These are phyloP conservation scores for Microsporum ferrugineum DNA, from an alignment of 2,329 filamentous ascomycete species.

Conservation along the genomic window DNA sequence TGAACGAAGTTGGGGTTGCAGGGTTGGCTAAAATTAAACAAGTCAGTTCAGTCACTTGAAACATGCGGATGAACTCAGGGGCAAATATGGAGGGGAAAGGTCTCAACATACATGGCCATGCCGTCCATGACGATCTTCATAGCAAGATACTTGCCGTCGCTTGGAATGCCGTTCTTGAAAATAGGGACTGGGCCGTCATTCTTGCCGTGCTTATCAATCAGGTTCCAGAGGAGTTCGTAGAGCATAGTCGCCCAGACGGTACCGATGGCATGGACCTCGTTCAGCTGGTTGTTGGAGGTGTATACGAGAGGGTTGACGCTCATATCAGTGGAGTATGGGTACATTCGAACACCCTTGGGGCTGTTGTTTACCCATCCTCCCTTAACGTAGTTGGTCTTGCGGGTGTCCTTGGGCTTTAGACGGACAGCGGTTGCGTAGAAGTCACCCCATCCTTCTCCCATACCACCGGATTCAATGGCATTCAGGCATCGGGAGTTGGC, in stretches of 20 bases:
- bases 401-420: slow-evolving; percentile 9
- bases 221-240: slow-evolving; percentile 12
- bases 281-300: slow-evolving; percentile 6
- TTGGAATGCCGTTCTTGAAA: slow-evolving; percentile 9
- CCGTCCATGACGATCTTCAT: slow-evolving; percentile 14
- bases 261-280: slow-evolving; percentile 9
- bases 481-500: slow-evolving; percentile 11
- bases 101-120: slow-evolving; percentile 12
- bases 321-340: slow-evolving; percentile 12
- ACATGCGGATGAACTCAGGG: background rate
- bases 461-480: slow-evolving; percentile 12
- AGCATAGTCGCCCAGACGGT: slow-evolving; percentile 12
- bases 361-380: slow-evolving; percentile 10
- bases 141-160: slow-evolving; percentile 11
- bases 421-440: slow-evolving; percentile 11
- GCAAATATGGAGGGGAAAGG: background rate
- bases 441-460: slow-evolving; percentile 14
- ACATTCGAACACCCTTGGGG: slow-evolving; percentile 8
- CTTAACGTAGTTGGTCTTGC: slow-evolving; percentile 10
- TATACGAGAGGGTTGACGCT: slow-evolving; percentile 11
- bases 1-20: slow-evolving; percentile 15
- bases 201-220: slow-evolving; percentile 14
- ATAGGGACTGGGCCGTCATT: slow-evolving; percentile 9
- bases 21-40: slow-evolving; percentile 6
- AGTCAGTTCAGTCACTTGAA: background rate